Base-by-base conservation (phyloP, 108 stramenopile genomes). In the Fragilariopsis cylindrus region DNA sequence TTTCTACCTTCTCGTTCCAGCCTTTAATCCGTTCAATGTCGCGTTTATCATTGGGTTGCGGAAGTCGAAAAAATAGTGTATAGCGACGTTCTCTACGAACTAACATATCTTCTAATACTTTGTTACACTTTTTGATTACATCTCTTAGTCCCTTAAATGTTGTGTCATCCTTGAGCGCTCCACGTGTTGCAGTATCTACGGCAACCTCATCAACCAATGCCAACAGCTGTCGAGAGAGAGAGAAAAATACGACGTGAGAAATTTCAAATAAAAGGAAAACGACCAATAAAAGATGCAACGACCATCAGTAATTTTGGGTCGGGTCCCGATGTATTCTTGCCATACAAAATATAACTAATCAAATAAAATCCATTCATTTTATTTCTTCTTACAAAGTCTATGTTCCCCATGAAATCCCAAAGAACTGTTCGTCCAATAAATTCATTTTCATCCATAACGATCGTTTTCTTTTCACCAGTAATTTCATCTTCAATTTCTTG, bases 71-170 rank as follows among this genome's bases (percentile, higher is more conserved):
- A 71, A 92, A 84, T 40, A 94, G 78, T 2, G 91, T 92, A 72
- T 94, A 94, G 54, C 88, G 84, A 12, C 89, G 75, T 60, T 94
- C 92, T 42, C 92, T 68, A 42, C 88, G 68, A 3, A 94, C 90
- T 13, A 94, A 68, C 92, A 94, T 91, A 30, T 80, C 80, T 62
- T 94, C 92, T 70, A 94, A 63, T 8, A 94, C 89, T 79, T 88
- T 86, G 73, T 94, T 94, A 65, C 92, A 91, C 66, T 90, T 91
- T 71, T 91, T 94, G 74, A 94, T 94, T 6, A 94, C 92, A 80
- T 94, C 92, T 16, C 92, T 85, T 21, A 94, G 64, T 44, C 87
- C 87, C 49, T 91, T 88, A 70, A 94, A 94, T 62, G 89, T 86
- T 18, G 88, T 85, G 56, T 94, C 92, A 69, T 90, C 92, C 63